Conservation (phyloP, 768 basidiomycete genomes). For the Mrakia hoshinonis region DNA sequence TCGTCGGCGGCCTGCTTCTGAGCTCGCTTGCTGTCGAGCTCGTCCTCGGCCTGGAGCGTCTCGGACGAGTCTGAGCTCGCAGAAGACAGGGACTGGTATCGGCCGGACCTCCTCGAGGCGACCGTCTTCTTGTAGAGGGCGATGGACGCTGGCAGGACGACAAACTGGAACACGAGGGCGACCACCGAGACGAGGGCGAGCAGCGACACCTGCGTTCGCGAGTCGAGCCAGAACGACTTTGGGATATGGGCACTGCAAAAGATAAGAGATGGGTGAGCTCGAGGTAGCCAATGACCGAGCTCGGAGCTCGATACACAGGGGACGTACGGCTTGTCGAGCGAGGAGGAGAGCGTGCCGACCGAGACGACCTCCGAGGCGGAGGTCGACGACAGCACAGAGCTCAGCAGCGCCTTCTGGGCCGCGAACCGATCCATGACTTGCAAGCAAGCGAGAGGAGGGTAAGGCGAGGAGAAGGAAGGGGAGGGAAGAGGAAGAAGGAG, state of each 20-base stretch:
- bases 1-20: constrained; percentile 5
- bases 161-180: constrained; percentile 14
- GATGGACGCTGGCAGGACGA: constrained; percentile 1
- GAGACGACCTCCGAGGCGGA: too few relatives aligned
- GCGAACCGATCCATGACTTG: too few relatives aligned
- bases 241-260: constrained; percentile 3
- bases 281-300: too few relatives aligned
- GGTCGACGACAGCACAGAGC: too few relatives aligned
- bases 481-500: too few relatives aligned
- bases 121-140: background rate
- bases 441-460: too few relatives aligned
- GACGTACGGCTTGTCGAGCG: background rate
- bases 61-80: constrained; percentile 3
- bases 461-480: too few relatives aligned
- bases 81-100: constrained; percentile 5
- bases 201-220: constrained; percentile 9
- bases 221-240: constrained; percentile 7
- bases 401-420: too few relatives aligned
- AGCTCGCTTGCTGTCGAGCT: constrained; percentile 4
- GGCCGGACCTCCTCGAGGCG: background rate
- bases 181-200: constrained; percentile 12
- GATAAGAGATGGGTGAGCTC: background rate
- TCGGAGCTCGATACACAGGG: too few relatives aligned
- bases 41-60: constrained; percentile 7
- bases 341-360: background rate